Base-by-base conservation (phyloP, 1,139 yeast species). In the Geotrichum aggregatum region DNA sequence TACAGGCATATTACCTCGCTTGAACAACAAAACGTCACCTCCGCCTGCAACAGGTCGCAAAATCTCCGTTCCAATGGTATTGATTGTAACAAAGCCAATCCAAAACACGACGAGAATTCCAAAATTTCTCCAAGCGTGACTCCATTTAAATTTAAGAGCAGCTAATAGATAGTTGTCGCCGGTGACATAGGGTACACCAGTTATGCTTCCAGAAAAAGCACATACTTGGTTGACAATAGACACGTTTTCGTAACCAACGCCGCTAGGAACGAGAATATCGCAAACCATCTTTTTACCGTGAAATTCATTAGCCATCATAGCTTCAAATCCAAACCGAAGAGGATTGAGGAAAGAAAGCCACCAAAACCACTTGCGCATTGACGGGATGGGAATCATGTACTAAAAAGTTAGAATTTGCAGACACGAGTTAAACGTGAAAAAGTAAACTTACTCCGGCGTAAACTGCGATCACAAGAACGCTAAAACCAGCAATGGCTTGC, bases 401-500 rank as follows among this genome's bases (percentile, higher is more conserved):
- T 43, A 43, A 18, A 43, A 5, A 36, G 45, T 8, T 8, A 42
- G 48, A 79, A 76, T 28, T 79, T 74, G 6, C 30, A 43, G 13
- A 5, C 19, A 11, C 31, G 7, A n/a, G 4, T 3, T n/a, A 24
- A 26, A 28, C 61, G 73, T 75, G 61, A 76, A 68, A 21, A 28
- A 76, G 68, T 21, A 43, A 21, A 16, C 47, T 31, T 31, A 43
- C 47, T 47, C 52, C 56, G 36, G 57, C 34, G 67, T 59, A 56
- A 69, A 71, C 48, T 69, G 66, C 49, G 62, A 59, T 49, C 61
- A 65, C 14, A 61, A 63, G 58, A 71, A 74, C 74, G 59, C 74
- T 70, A 50, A 79, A 65, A 56, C 83, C 79, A 55, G 83, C 82
- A 44, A 80, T 70, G 38, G 83, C 79, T 70, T 79, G 77, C 14